Percentiles rank a stretch among this genome's conserved stretches.
These are phyloP conservation scores for Epithemia pelagica DNA, from an alignment of 108 stramenopile species.

Conservation along the genomic window DNA sequence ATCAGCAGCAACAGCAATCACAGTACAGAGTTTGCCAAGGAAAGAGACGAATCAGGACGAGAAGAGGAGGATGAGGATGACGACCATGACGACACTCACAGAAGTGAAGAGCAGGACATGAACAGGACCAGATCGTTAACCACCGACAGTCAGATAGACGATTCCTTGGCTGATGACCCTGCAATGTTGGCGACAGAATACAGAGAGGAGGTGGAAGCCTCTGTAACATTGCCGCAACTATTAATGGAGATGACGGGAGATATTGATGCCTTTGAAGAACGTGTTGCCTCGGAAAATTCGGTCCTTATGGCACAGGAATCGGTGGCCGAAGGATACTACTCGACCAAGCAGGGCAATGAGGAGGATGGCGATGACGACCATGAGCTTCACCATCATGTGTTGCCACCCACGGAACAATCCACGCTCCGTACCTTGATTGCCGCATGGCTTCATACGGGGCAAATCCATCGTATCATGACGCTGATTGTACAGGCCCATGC, in stretches of 20 bases:
- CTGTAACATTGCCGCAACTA: constrained; percentile 35
- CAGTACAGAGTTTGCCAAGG: constrained; percentile 39
- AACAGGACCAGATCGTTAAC: background rate
- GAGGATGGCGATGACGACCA: constrained; percentile 18
- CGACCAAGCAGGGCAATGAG: no score
- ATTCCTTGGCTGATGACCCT: background rate
- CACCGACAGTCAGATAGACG: background rate
- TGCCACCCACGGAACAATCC: constrained; percentile 52
- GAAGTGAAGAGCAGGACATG: background rate
- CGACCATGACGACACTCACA: background rate
- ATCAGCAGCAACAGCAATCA: constrained; percentile 13
- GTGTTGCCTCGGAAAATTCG: constrained; percentile 7
- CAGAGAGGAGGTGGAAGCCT: constrained; percentile 7
- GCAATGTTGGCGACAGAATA: background rate
- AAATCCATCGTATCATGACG: constrained; percentile 45
- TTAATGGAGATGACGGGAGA: constrained; percentile 81
- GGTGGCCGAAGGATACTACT: constrained; percentile 17
- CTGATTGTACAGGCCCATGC: constrained; percentile 44
- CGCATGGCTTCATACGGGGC: constrained; percentile 84
- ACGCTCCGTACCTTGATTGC: constrained; percentile 72
- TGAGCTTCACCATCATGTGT: background rate
- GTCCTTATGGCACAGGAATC: constrained; percentile 2
- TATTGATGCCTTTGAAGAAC: constrained; percentile 62
- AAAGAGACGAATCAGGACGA: constrained; percentile 5
- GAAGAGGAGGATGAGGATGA: background rate